A percentile compares a stretch with the other conserved stretches of the same genome.
Evolutionary conservation across 2,329 filamentous ascomycete genomes (phyloP).

Genomic region (Exophiala spinifera): DNA sequence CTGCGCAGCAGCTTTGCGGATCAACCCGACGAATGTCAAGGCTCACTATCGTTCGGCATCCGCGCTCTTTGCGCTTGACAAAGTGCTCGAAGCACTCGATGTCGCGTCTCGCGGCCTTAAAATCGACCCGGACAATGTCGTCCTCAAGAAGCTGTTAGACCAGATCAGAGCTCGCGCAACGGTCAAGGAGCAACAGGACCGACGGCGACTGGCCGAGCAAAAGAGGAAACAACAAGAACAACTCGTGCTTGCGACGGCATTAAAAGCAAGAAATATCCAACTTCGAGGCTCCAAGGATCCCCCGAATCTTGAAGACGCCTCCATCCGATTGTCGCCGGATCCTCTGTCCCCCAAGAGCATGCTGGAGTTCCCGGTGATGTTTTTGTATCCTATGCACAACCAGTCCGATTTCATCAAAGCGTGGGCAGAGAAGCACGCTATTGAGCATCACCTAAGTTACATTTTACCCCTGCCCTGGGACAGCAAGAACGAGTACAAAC

Average conservation of each 20-base stretch:
- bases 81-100: slow-evolving; percentile 75
- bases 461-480: slow-evolving; percentile 92
- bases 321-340: slow-evolving; percentile 66
- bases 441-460: slow-evolving; percentile 77
- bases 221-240: slow-evolving; percentile 52
- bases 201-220: slow-evolving; percentile 52
- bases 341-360: slow-evolving; percentile 68
- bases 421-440: slow-evolving; percentile 71
- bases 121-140: slow-evolving; percentile 66
- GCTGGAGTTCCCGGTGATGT: slow-evolving; percentile 72
- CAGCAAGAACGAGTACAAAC: slow-evolving; percentile 60
- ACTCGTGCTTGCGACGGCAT: slow-evolving; percentile 61
- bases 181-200: slow-evolving; percentile 54
- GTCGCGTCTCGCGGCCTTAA: slow-evolving; percentile 70
- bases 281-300: slow-evolving; percentile 65
- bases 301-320: slow-evolving; percentile 85
- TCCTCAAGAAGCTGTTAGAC: slow-evolving; percentile 60
- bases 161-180: slow-evolving; percentile 63
- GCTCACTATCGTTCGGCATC: slow-evolving; percentile 81
- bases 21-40: slow-evolving; percentile 82
- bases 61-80: slow-evolving; percentile 75
- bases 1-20: slow-evolving; percentile 71
- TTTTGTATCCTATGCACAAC: slow-evolving; percentile 78
- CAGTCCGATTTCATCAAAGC: slow-evolving; percentile 90
- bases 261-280: slow-evolving; percentile 67